phyloP scores from a whole-genome alignment of 2,329 filamentous ascomycete species.

The Calonectria pteridis region DNA sequence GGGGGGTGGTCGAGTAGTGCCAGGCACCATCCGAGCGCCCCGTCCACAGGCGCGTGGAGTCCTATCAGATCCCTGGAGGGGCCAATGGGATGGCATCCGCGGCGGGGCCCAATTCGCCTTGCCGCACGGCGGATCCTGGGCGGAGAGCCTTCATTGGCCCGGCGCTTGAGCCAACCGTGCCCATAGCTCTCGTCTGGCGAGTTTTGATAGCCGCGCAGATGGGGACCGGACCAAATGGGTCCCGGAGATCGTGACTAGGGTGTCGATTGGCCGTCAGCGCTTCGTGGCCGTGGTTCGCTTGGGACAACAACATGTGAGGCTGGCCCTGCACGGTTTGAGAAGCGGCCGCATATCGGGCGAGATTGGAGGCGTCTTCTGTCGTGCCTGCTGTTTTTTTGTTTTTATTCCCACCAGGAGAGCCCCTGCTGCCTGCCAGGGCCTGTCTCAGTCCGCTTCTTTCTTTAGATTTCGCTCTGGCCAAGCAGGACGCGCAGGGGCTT shows the following conservation, averaged over 20 bases:
- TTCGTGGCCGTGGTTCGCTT: slow-evolving; percentile 29
- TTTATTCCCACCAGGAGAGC: background rate
- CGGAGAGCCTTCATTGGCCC: slow-evolving; percentile 12
- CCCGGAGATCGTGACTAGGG: slow-evolving; percentile 11
- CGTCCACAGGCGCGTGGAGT: background rate
- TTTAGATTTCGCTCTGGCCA: slow-evolving; percentile 7
- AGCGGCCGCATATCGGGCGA: slow-evolving; percentile 46
- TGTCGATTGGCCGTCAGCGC: slow-evolving; percentile 37
- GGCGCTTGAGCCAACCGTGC: slow-evolving; percentile 4
- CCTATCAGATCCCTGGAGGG: background rate
- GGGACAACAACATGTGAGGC: slow-evolving; percentile 27
- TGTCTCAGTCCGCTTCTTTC: slow-evolving; percentile 17
- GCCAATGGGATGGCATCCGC: slow-evolving; percentile 38
- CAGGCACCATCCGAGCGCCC: background rate
- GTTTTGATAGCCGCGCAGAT: slow-evolving; percentile 33
- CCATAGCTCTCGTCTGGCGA: background rate
- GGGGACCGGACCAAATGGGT: background rate
- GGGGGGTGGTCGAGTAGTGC: background rate
- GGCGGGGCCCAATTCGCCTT: slow-evolving; percentile 1
- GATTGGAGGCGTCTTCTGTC: slow-evolving; percentile 39
- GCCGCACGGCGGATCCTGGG: slow-evolving; percentile 20
- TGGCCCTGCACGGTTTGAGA: slow-evolving; percentile 39
- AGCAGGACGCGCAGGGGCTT: background rate
- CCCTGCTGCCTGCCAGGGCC: background rate
- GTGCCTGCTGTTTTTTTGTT: background rate